Conservation (phyloP, 2,329 filamentous ascomycete species). For the Nemania sp. region DNA sequence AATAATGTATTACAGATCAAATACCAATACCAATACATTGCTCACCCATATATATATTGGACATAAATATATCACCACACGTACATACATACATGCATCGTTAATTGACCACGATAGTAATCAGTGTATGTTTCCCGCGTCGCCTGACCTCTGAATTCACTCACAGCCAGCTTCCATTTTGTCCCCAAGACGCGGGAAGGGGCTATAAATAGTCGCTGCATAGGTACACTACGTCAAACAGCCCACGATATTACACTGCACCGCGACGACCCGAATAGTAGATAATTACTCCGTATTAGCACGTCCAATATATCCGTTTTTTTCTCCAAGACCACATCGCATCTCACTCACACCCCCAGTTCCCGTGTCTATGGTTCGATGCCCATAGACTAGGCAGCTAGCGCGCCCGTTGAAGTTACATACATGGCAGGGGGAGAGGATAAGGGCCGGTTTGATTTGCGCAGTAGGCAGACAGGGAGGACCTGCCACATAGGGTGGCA, state of each 20-base stretch:
- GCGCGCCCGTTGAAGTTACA: too few relatives aligned
- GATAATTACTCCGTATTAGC: too few relatives aligned
- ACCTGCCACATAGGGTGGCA: conserved; percentile 16
- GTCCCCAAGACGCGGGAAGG: conserved; percentile 10
- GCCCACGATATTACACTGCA: conserved; percentile 10
- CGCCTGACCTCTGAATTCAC: conserved; percentile 22
- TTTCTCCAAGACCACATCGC: conserved; percentile 1
- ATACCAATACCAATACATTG: conserved; percentile 7
- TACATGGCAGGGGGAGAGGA: too few relatives aligned
- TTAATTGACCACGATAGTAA: conserved; percentile 15
- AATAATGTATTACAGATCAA: too few relatives aligned
- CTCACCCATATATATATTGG: conserved; percentile 14
- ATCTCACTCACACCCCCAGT: too few relatives aligned
- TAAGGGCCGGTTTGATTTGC: conserved; percentile 1
- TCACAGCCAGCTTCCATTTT: too few relatives aligned
- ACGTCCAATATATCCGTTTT: conserved; percentile 10
- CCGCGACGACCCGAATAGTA: too few relatives aligned
- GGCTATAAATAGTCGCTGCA: conserved; percentile 23
- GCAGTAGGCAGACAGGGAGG: conserved; percentile 12
- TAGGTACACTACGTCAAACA: not conserved
- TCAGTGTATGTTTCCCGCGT: conserved; percentile 5
- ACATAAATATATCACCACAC: conserved; percentile 7
- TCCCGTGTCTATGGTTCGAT: conserved; percentile 17
- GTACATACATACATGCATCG: conserved; percentile 19
- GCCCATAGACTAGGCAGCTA: too few relatives aligned